phyloP scores from a whole-genome alignment of 768 basidiomycete genomes.

The Daedaleopsis sinensis region DNA sequence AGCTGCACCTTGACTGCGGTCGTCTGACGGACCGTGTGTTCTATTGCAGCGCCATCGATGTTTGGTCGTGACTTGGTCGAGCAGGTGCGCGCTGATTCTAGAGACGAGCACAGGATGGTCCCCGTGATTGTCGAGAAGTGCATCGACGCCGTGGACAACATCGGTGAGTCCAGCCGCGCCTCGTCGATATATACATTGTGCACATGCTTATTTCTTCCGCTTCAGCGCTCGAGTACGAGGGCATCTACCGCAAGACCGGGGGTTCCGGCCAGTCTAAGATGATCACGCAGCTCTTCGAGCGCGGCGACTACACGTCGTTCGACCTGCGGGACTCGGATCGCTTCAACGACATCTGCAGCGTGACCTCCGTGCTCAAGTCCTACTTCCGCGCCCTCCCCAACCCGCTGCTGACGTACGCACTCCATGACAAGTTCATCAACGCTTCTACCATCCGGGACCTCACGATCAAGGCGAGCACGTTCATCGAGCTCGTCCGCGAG shows the following conservation, averaged over 20 bases:
- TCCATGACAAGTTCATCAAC: slow-evolving; percentile 88
- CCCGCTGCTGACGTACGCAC: slow-evolving; percentile 86
- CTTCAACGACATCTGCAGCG: slow-evolving; percentile 97
- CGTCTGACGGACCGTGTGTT: slow-evolving; percentile 15
- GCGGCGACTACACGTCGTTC: slow-evolving; percentile 87
- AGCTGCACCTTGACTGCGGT: not conserved
- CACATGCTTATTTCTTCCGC: not conserved
- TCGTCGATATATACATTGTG: not conserved
- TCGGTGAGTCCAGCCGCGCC: slow-evolving; percentile 57
- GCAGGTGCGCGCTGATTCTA: slow-evolving; percentile 73
- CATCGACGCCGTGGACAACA: slow-evolving; percentile 87
- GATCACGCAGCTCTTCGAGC: slow-evolving; percentile 94
- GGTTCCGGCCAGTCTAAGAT: slow-evolving; percentile 89
- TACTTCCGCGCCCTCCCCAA: slow-evolving; percentile 94
- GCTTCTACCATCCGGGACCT: slow-evolving; percentile 74
- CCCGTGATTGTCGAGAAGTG: slow-evolving; percentile 96
- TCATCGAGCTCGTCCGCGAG: slow-evolving; percentile 71
- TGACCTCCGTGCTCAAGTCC: slow-evolving; percentile 95
- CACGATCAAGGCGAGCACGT: slow-evolving; percentile 54
- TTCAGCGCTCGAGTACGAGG: slow-evolving; percentile 91
- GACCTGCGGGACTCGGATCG: slow-evolving; percentile 84
- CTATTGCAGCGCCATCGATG: slow-evolving; percentile 75
- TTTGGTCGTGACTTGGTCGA: slow-evolving; percentile 90
- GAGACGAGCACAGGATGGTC: slow-evolving; percentile 61
- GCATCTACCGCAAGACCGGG: slow-evolving; percentile 97